Base-by-base conservation (phyloP, 352 stramenopile species). In the Globisporangium okanoganense region DNA sequence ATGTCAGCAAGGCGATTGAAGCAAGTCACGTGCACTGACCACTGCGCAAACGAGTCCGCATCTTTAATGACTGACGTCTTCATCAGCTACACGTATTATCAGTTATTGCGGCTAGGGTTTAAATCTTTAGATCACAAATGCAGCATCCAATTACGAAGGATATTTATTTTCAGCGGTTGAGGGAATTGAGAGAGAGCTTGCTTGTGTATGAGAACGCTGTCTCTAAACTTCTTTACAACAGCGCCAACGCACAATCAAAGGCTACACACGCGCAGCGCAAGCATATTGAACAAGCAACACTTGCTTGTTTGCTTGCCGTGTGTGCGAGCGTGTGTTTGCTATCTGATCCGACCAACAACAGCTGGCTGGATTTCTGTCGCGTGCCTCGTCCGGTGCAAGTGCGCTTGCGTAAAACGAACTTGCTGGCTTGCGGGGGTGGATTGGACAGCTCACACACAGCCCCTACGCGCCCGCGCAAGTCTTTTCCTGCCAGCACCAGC, bases 311-410 rank as follows among this genome's bases (percentile, higher is more conserved):
- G 51, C 20, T 14, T 33, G 13, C 12, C 29, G 12, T 18, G 24
- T 24, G n/a, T n/a, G 22, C 22, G 20, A 24, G 41, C 18, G 44
- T 24, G 13, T 55, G 29, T 31, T 56, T 31, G 55, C 41, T 50
- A 38, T 61, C 43, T 55, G 48, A 55, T 55, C 48, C 48, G 25
- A 55, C 12, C 33, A 54, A 24, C 33, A 55, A 38, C 48, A 55
- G 20, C 48, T 33, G 36, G 49, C 49, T 56, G 49, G 49, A 56
- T 56, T 56, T 43, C 38, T 25, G 35, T 29, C 43, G 18, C 8
- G 43, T 29, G 43, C 4, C 49, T 38, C 35, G 5, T 55, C 49
- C 49, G 35, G 49, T 22, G 18, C 40, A 45, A 56, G 12, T 22
- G 18, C 29, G 49, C 49, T 56, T 56, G 49, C 29, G 29, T 33